Evolutionary conservation across 106 monocot species (phyloP).

Genomic region (Platanthera zijinensis): DNA sequence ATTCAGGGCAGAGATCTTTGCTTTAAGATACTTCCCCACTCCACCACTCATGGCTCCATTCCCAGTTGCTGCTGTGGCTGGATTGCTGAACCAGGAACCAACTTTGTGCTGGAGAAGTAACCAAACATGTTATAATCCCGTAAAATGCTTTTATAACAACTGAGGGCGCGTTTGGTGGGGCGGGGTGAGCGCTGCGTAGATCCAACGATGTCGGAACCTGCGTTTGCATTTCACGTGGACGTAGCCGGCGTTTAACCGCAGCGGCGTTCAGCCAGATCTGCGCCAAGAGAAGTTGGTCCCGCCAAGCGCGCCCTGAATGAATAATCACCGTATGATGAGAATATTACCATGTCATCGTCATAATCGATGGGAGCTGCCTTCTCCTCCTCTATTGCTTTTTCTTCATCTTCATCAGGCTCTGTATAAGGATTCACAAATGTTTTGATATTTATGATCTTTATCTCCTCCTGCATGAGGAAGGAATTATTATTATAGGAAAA

Average conservation of each 20-base stretch:
- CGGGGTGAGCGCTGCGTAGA: no score
- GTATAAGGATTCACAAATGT: conserved; percentile 96
- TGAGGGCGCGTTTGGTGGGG: no score
- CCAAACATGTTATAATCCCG: neutral
- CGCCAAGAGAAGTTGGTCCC: no score
- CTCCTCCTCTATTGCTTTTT: conserved; percentile 34
- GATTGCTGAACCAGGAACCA: conserved; percentile 90
- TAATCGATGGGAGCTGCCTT: conserved; percentile 29
- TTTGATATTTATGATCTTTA: conserved; percentile 64
- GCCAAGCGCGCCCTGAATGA: no score
- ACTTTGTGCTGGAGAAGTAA: conserved; percentile 46
- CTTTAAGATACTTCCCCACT: conserved; percentile 53
- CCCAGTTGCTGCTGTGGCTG: conserved; percentile 48
- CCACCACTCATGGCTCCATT: conserved; percentile 14
- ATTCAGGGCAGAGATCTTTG: conserved; percentile 18
- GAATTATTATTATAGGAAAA: neutral
- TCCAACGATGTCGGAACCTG: no score
- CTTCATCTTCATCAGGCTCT: conserved; percentile 89
- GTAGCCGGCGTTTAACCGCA: no score
- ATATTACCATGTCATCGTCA: conserved; percentile 44
- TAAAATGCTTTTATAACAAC: neutral
- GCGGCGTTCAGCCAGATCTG: no score
- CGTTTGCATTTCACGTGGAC: no score
- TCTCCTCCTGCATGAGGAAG: conserved; percentile 70
- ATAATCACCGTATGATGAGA: no score